Base-by-base conservation (phyloP, 2,329 filamentous ascomycete genomes). In the Colletotrichum lini region DNA sequence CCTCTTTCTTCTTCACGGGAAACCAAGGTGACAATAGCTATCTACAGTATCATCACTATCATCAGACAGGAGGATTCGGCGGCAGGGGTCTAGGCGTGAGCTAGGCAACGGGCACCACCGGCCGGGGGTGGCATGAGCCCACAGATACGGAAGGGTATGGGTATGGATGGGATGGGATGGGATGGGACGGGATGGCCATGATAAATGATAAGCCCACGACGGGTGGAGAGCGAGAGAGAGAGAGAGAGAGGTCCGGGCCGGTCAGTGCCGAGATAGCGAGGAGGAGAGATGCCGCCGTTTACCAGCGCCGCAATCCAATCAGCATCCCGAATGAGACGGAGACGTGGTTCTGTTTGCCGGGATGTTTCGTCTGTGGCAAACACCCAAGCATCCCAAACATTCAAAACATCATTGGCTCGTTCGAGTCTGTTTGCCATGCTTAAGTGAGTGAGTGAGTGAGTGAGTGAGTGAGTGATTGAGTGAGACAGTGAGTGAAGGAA, bases 91-190 rank as follows among this genome's bases (percentile, higher is more conserved):
- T 4, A 35, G 13, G 26, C 45, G 59, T 60, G 57, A 38, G 8
- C 59, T 47, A 7, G 65, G 65, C 42, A 68, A 68, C 65, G 35
- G 59, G 59, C 21, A 49, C 49, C 21, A 49, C 49, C 64, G 56
- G 42, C 49, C 35, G 52, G 35, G 45, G 30, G 12, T 40, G 45
- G 16, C 30, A 52, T 42, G 45, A 45, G 38, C 26, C 65, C 58
- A 67, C 47, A 44, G 60, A 63, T 63, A 63, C 47, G 49, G 60
- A 63, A 44, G 60, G 47, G 21, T 47, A 44, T n/a, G 12, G 30
- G 9, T 35, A 35, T 1, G 30, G 6, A 35, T 30, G 30, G 30
- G 30, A 35, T 35, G 1, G 30, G 30, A 35, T 35, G 30, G 30
- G 30, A 35, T 35, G 30, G 7, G 30, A 35, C 16, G 21, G 30